A percentile compares a stretch with the other conserved stretches of the same genome.
phyloP scores from a whole-genome alignment of 2,329 filamentous ascomycete genomes.

The Botrytis squamosa region DNA sequence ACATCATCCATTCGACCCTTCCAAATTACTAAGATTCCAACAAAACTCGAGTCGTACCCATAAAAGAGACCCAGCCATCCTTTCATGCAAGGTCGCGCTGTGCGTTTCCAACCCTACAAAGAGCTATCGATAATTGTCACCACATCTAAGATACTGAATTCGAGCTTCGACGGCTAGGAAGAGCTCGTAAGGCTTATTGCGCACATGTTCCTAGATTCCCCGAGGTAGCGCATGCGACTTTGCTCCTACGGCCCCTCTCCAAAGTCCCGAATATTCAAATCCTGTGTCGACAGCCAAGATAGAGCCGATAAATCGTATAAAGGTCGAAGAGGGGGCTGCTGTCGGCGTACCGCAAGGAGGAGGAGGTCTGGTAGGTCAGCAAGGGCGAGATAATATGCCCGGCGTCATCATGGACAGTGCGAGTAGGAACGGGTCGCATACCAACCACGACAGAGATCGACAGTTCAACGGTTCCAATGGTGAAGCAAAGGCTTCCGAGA shows the following conservation, averaged over 20 bases:
- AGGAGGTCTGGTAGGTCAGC: slow-evolving; percentile 31
- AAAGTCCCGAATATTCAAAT: slow-evolving; percentile 19
- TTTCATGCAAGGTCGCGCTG: slow-evolving; percentile 37
- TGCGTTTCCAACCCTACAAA: slow-evolving; percentile 32
- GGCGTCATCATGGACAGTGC: slow-evolving; percentile 58
- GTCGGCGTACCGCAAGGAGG: slow-evolving; percentile 33
- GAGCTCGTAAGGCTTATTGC: slow-evolving; percentile 27
- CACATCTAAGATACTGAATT: slow-evolving; percentile 6
- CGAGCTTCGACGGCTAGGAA: slow-evolving; percentile 8
- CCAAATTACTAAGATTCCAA: slow-evolving; percentile 5
- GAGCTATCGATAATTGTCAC: slow-evolving; percentile 21
- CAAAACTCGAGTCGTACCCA: slow-evolving; percentile 20
- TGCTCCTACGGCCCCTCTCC: slow-evolving; percentile 28
- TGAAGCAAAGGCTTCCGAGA: slow-evolving; percentile 39
- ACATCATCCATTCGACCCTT: neutral
- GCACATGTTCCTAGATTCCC: slow-evolving; percentile 34
- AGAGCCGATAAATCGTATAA: slow-evolving; percentile 37
- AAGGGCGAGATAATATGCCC: slow-evolving; percentile 46
- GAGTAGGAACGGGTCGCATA: slow-evolving; percentile 52
- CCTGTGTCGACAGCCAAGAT: slow-evolving; percentile 37
- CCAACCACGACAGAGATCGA: slow-evolving; percentile 54
- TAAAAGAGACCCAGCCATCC: slow-evolving; percentile 28
- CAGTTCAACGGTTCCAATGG: slow-evolving; percentile 48
- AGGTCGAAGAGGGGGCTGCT: slow-evolving; percentile 33
- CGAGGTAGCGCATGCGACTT: slow-evolving; percentile 37